Base-by-base conservation (phyloP, 306 rosid genomes). In the Corylus avellana region DNA sequence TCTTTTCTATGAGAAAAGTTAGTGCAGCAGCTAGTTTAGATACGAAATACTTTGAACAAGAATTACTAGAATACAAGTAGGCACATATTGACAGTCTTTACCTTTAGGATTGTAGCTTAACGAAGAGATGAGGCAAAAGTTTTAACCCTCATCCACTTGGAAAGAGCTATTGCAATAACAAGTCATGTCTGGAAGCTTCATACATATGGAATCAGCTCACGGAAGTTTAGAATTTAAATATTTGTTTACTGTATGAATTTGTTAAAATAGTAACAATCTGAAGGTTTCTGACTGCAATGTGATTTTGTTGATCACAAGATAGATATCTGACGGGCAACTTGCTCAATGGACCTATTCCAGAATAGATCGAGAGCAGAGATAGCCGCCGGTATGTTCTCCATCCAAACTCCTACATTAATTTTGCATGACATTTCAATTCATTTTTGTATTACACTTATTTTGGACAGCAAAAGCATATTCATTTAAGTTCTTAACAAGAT, bases 261-360 rank as follows among this genome's bases (percentile, higher is more conserved):
- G 3, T 32, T 32, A 32, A 67, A 39, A 42, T n/a, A 7, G 46
- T 35, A 4, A 17, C 27, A 39, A 67, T 4, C 44, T 10, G 7
- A 37, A 18, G 8, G 51, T 42, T 67, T 67, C 72, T 39, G 9
- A 67, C 10, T 0, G 13, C 9, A 35, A 7, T 66, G 2, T 66
- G 49, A 42, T 67, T 17, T 25, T 17, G 25, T 37, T 39, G 51
- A 44, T 67, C 8, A 18, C 7, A 4, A 29, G 72, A 67, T 42
- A 67, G 85, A 55, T 82, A 66, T 77, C 79, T 82, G 56, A 82
- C 79, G 14, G 22, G 75, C 7, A 82, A 82, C 82, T n/a, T 73
- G 47, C 82, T 82, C 8, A 61, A 4, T 16, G 85, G 85, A 29
- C 48, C 75, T 72, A 73, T 82, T 63, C 85, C 82, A 12, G 72